Conservation (phyloP, 352 stramenopile species). For the Globisporangium uncinulatum region DNA sequence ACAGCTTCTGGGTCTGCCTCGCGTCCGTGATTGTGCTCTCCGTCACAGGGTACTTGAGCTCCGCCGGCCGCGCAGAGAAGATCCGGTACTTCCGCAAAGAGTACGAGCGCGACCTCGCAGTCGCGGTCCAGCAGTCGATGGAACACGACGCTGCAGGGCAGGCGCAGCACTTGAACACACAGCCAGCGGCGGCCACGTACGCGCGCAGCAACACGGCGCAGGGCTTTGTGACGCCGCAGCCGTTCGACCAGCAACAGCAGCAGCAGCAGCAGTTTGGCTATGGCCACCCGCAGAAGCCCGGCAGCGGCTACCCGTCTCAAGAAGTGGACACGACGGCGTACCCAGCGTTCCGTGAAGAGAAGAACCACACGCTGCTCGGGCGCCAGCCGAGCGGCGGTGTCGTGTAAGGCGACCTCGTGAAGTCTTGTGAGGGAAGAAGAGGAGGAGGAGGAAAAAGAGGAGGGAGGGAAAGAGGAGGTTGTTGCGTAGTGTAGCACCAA, state of each 20-base stretch:
- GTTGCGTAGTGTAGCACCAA: too few species aligned
- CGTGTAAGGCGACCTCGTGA: constrained; percentile 26
- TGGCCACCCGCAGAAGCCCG: constrained; percentile 10
- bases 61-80: constrained; percentile 73
- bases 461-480: too few species aligned
- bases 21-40: constrained; percentile 74
- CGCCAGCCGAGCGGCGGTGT: constrained; percentile 59
- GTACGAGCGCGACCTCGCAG: constrained; percentile 68
- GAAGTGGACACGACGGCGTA: constrained; percentile 45
- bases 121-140: constrained; percentile 74
- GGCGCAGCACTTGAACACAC: constrained; percentile 11
- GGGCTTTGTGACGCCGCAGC: constrained; percentile 15
- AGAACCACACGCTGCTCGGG: constrained; percentile 63
- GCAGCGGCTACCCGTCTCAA: constrained; percentile 8
- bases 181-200: constrained; percentile 16
- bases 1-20: constrained; percentile 84
- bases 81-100: constrained; percentile 83
- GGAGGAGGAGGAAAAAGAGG: too few species aligned
- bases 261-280: constrained; percentile 19
- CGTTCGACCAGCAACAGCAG: constrained; percentile 11
- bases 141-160: constrained; percentile 38
- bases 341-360: constrained; percentile 54
- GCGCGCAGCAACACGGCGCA: constrained; percentile 34
- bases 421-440: too few species aligned
- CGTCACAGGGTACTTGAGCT: constrained; percentile 73